Percentiles rank a stretch among this genome's conserved stretches.
These are phyloP conservation scores for Hypomyces perniciosus DNA, from an alignment of 2,329 filamentous ascomycete genomes.

Conservation along the genomic window DNA sequence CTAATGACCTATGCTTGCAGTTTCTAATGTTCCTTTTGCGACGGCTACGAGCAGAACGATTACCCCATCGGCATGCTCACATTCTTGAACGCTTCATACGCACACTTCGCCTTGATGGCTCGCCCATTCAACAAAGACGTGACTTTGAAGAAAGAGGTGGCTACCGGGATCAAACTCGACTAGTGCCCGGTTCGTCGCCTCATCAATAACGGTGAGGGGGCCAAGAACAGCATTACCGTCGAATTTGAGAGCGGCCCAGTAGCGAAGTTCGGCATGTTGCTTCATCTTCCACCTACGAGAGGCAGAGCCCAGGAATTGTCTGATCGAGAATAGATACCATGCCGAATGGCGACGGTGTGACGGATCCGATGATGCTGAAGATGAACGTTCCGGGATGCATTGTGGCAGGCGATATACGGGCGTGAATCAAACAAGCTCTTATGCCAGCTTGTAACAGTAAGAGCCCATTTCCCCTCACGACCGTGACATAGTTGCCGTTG, in stretches of 20 bases:
- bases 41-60: conserved; percentile 52
- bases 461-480: background rate
- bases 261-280: conserved; percentile 35
- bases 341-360: conserved; percentile 38
- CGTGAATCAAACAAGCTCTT: conserved; percentile 11
- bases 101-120: conserved; percentile 38
- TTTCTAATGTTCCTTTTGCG: conserved; percentile 55
- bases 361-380: conserved; percentile 38
- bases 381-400: conserved; percentile 47
- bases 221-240: conserved; percentile 25
- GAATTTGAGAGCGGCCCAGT: conserved; percentile 34
- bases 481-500: too few relatives aligned
- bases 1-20: background rate
- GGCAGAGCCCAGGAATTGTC: conserved; percentile 36
- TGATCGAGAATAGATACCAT: conserved; percentile 36
- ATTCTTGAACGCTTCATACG: conserved; percentile 27
- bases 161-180: conserved; percentile 33
- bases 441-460: conserved; percentile 11
- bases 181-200: conserved; percentile 29
- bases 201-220: conserved; percentile 8
- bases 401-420: conserved; percentile 44
- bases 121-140: conserved; percentile 32
- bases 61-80: conserved; percentile 42
- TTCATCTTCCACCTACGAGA: conserved; percentile 30
- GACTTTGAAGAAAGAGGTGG: conserved; percentile 19